Percentiles rank a stretch among this genome's conserved stretches.
Evolutionary conservation across 2,329 filamentous ascomycete genomes (phyloP).

Genomic region (Penicillium sp.): DNA sequence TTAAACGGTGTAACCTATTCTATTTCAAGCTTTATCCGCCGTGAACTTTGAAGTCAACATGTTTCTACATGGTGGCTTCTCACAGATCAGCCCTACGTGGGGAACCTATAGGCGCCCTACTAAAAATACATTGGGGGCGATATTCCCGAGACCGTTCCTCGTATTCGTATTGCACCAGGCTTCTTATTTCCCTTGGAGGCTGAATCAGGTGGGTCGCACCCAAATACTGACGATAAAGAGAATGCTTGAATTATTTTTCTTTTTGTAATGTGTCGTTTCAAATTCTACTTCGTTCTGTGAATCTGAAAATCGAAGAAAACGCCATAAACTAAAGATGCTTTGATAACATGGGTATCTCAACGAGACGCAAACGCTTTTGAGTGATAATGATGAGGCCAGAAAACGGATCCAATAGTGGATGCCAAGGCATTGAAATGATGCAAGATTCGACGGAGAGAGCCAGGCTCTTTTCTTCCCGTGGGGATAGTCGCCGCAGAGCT

Average conservation of each 20-base stretch:
- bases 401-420: neutral
- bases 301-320: neutral
- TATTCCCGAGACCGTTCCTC: neutral
- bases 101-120: neutral
- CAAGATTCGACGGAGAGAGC: too few relatives aligned
- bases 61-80: too few relatives aligned
- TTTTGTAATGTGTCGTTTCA: too few relatives aligned
- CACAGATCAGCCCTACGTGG: slow-evolving; percentile 4
- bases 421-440: too few relatives aligned
- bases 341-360: slow-evolving; percentile 5
- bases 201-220: neutral
- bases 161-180: neutral
- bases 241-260: too few relatives aligned
- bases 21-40: neutral
- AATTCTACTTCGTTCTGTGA: too few relatives aligned
- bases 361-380: neutral
- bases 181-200: neutral
- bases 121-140: neutral
- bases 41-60: too few relatives aligned
- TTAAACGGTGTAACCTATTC: neutral
- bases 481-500: neutral
- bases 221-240: too few relatives aligned
- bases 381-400: neutral
- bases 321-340: neutral
- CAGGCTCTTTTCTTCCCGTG: too few relatives aligned